These are phyloP conservation scores for Boletus coccyginus DNA, from an alignment of 768 basidiomycete genomes.

Conservation along the genomic window DNA sequence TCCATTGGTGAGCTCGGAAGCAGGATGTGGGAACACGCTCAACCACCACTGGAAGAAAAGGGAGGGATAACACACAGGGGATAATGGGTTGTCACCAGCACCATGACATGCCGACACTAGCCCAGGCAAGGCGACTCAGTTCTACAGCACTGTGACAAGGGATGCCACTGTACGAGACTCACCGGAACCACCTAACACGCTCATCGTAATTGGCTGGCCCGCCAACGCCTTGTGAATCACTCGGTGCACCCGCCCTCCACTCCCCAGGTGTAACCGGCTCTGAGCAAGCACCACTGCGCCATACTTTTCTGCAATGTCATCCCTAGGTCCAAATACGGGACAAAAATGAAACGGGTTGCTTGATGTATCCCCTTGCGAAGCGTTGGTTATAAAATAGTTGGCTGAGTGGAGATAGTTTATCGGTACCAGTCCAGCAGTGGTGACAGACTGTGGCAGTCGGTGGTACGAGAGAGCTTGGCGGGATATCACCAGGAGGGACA, in stretches of 20 bases:
- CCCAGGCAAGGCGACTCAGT: neutral
- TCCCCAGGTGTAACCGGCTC: slow-evolving; percentile 75
- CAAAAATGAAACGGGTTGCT: slow-evolving; percentile 86
- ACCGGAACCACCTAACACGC: slow-evolving; percentile 88
- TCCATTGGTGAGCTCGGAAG: slow-evolving; percentile 96
- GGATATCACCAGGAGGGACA: slow-evolving; percentile 54
- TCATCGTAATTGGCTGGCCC: slow-evolving; percentile 86
- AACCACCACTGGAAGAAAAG: slow-evolving; percentile 98
- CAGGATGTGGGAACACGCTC: slow-evolving; percentile 95
- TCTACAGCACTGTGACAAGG: neutral
- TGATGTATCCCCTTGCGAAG: slow-evolving; percentile 32
- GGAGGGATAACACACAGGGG: slow-evolving; percentile 86
- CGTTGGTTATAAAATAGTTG: slow-evolving; percentile 23
- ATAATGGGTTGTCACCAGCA: slow-evolving; percentile 86
- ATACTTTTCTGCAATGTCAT: slow-evolving; percentile 76
- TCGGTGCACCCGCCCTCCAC: slow-evolving; percentile 76
- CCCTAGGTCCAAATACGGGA: slow-evolving; percentile 80
- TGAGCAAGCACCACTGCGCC: slow-evolving; percentile 71
- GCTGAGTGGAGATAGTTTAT: slow-evolving; percentile 81
- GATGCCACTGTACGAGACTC: slow-evolving; percentile 21
- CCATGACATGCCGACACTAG: slow-evolving; percentile 92
- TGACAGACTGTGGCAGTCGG: slow-evolving; percentile 21
- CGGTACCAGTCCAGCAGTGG: slow-evolving; percentile 52
- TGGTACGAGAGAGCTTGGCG: slow-evolving; percentile 49
- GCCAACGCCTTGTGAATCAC: slow-evolving; percentile 80